Evolutionary conservation across 208 protist genomes (phyloP), one percentile per base, ranked within the genome.

Genomic region (Leishmania turanica): DNA sequence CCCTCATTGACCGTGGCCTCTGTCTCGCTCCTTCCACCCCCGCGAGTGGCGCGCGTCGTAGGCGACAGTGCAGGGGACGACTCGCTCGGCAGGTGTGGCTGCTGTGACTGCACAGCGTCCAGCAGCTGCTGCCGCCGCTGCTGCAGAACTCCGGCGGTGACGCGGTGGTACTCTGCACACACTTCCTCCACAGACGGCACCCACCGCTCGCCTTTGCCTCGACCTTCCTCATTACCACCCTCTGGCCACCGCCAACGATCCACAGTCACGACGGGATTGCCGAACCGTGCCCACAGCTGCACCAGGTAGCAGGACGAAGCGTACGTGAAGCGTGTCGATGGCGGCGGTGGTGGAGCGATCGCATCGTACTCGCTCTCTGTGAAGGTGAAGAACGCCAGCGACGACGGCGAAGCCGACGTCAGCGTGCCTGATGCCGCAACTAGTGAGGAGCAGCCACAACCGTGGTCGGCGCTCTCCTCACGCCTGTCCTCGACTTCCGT

Each of bases 201-300:
- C 69, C 69, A 82, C 64, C 19, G 42, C 21, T 66, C 60, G 6
- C 27, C 65, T n/a, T 51, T 45, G 9, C 37, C 79, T 15, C 34
- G 31, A 31, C 54, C 51, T 8, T n/a, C 49, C 75, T 21, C 51
- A 45, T 64, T 19, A 2, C 42, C 47, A 21, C 75, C 51, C 51
- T 31, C 47, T n/a, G 54, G 54, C 62, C 76, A 42, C n/a, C 17
- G 42, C 90, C 92, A 96, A 2, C 92, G 87, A 60, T 96, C 92
- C 11, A 75, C 85, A 27, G 91, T 79, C 31, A 96, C 82, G 11
- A 90, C 62, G 47, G 91, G 89, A 53, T 92, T 96, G 34, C 92
- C 90, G 75, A 92, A 96, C 1, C 85, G 83, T 37, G 85, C 85
- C 80, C 92, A 96, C 69, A 94, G 56, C 49, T 64, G 65, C 24